Conservation (phyloP, 139 green algal species). For the Tetradesmus obliquus region DNA sequence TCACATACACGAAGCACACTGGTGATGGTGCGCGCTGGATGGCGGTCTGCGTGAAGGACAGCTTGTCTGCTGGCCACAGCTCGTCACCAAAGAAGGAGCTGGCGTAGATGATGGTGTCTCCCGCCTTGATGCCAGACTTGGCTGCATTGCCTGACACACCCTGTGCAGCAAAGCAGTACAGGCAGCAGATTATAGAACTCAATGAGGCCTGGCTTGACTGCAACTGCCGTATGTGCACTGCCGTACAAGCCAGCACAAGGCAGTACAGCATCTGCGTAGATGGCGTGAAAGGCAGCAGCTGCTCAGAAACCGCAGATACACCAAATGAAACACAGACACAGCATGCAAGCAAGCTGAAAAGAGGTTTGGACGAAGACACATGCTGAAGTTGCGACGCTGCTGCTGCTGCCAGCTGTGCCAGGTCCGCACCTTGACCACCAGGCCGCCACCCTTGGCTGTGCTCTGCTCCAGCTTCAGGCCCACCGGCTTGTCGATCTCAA, state of each 20-base stretch:
- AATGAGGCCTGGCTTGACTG: no score
- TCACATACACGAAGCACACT: conserved; percentile 77
- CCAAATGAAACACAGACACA: no score
- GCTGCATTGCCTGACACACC: conserved; percentile 89
- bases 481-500: conserved; percentile 94
- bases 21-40: conserved; percentile 72
- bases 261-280: not conserved
- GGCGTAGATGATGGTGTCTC: conserved; percentile 88
- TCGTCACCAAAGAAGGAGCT: conserved; percentile 98
- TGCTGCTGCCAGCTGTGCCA: no score
- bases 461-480: conserved; percentile 82
- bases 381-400: no score
- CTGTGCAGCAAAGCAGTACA: conserved; percentile 46
- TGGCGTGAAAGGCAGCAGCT: not conserved
- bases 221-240: no score
- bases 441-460: conserved; percentile 72
- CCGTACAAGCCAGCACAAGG: no score
- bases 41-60: conserved; percentile 64
- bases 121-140: conserved; percentile 88
- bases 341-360: no score
- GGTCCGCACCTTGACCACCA: conserved; percentile 76
- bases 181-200: not conserved
- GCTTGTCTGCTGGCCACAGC: conserved; percentile 94
- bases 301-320: no score
- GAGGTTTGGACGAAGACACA: no score